phyloP scores from a whole-genome alignment of 768 basidiomycete species.

The Suillus lakei region DNA sequence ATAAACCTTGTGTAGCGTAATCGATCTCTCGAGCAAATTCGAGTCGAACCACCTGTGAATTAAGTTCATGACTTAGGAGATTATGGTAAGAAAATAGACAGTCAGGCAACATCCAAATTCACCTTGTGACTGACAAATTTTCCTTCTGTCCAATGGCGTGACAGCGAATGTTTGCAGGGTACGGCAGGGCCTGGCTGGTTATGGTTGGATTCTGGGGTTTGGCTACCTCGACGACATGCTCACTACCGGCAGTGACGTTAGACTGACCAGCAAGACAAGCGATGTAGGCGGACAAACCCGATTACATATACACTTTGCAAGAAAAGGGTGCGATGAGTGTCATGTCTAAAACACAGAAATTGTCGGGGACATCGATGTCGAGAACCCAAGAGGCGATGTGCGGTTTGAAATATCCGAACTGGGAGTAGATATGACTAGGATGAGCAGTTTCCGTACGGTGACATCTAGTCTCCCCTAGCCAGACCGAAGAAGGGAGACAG shows the following conservation, averaged over 20 bases:
- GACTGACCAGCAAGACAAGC: neutral
- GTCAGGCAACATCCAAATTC: neutral
- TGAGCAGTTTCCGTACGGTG: neutral
- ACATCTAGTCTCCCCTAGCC: too few relatives aligned
- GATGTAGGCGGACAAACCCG: too few relatives aligned
- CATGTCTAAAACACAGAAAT: too few relatives aligned
- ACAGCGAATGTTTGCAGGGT: neutral
- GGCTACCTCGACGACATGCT: neutral
- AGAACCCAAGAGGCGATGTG: too few relatives aligned
- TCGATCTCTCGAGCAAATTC: neutral
- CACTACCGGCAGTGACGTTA: neutral
- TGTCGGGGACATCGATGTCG: too few relatives aligned
- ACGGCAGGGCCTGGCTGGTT: neutral
- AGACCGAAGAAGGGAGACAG: too few relatives aligned
- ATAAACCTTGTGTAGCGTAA: neutral
- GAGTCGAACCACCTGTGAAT: neutral
- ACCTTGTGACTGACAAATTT: neutral
- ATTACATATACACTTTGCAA: too few relatives aligned
- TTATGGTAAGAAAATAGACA: neutral
- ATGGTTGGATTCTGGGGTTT: neutral
- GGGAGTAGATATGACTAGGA: neutral
- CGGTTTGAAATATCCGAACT: too few relatives aligned
- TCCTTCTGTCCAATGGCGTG: neutral
- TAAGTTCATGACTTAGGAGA: neutral
- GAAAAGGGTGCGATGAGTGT: too few relatives aligned